Evolutionary conservation across 2,329 filamentous ascomycete genomes (phyloP), one percentile per base, ranked within the genome.

Genomic region (Colletotrichum sp.): DNA sequence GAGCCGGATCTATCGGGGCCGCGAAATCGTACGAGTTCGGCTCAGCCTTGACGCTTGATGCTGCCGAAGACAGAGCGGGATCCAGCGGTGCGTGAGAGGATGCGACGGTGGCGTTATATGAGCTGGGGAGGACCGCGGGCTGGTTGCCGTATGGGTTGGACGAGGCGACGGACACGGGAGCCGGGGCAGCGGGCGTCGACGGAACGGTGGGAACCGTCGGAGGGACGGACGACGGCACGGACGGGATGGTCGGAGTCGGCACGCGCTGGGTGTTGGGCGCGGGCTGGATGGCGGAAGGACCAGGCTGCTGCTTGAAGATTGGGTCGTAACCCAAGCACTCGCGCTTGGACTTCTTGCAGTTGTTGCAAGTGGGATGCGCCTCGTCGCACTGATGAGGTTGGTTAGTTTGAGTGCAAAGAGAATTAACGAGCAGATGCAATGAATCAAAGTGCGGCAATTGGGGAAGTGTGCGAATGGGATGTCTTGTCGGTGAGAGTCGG

Each of bases 321-420:
- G 95, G 95, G 82, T 97, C 95, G 90, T 97, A 97, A 71, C 95
- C 95, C 65, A 96, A 84, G 82, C 95, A 97, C 81, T 96, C 95
- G 82, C 95, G 94, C 86, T 96, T 97, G 80, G 94, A 96, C 85
- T 97, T 97, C 82, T 94, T 93, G 87, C 95, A 97, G 83, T 97
- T 95, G 87, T 95, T 93, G 89, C 97, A 99, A 76, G 94, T 93
- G 26, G 97, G 97, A 85, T 98, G 96, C 77, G 92, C 93, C 89
- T 99, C 97, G 91, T 99, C 97, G 87, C 97, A 99, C 97, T 98
- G 79, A 76, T 79, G 26, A 26, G 30, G 44, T 76, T 60, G 69
- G 69, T 70, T 44, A 75, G 69, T 70, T 24, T 44, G 57, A 24
- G 21, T 28, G 55, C 21, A 59, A 13, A 59, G 30, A 64, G 9